phyloP scores from a whole-genome alignment of 2,329 filamentous ascomycete species.

The Catunica adiposa region DNA sequence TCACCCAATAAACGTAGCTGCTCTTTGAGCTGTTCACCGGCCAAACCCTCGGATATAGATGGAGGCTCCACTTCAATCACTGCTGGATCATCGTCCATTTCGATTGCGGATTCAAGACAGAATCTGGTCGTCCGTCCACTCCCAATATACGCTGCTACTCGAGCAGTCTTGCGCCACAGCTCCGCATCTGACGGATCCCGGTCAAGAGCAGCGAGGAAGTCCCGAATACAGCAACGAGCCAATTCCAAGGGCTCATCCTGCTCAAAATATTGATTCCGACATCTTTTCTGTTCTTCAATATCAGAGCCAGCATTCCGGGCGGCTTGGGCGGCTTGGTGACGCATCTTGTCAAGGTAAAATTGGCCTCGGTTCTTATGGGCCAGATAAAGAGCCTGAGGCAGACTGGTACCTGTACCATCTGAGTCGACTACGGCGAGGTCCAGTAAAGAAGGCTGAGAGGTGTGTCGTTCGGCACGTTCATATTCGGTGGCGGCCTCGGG shows the following conservation, averaged over 20 bases:
- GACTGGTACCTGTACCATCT: conserved; percentile 37
- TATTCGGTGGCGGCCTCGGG: conserved; percentile 77
- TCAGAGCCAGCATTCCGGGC: too few relatives aligned
- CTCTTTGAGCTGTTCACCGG: conserved; percentile 43
- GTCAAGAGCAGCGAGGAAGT: conserved; percentile 43
- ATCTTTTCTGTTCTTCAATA: conserved; percentile 17
- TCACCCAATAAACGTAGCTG: conserved; percentile 38
- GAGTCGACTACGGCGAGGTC: conserved; percentile 21
- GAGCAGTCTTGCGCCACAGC: conserved; percentile 43
- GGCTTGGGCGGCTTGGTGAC: conserved; percentile 27
- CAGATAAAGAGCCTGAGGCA: conserved; percentile 80
- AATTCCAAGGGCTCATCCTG: conserved; percentile 23
- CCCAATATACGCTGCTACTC: conserved; percentile 40
- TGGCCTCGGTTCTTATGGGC: conserved; percentile 93
- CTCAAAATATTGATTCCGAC: conserved; percentile 20
- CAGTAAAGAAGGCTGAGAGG: conserved; percentile 26
- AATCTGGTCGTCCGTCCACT: conserved; percentile 42
- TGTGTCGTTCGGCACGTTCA: conserved; percentile 46
- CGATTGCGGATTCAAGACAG: conserved; percentile 49
- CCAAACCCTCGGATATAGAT: conserved; percentile 45
- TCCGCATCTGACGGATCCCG: conserved; percentile 52
- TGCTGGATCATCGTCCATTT: conserved; percentile 49
- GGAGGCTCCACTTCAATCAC: conserved; percentile 45
- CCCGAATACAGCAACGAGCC: conserved; percentile 33
- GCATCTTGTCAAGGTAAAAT: conserved; percentile 65